These are phyloP conservation scores for Pestalotiopsis sp. DNA, from an alignment of 2,329 filamentous ascomycete species.

Conservation along the genomic window DNA sequence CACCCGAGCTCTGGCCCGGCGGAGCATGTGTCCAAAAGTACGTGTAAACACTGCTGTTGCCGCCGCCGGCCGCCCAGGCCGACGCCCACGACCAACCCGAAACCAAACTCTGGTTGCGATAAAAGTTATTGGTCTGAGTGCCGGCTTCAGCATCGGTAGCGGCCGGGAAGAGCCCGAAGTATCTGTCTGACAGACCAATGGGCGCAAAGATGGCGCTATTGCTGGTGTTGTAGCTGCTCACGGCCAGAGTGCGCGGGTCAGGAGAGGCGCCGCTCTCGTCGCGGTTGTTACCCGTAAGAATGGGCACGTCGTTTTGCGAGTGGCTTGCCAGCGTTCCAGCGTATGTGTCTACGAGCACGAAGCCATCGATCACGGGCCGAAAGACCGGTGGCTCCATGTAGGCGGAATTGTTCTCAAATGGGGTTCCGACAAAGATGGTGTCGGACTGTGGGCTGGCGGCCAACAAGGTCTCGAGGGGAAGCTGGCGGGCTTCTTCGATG, in stretches of 20 bases:
- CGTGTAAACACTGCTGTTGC: constrained; percentile 27
- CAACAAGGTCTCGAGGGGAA: constrained; percentile 21
- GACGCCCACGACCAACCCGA: constrained; percentile 29
- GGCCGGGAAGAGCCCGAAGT: constrained; percentile 29
- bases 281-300: constrained; percentile 34
- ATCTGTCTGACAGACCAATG: constrained; percentile 18
- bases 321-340: constrained; percentile 17
- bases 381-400: constrained; percentile 28
- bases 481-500: constrained; percentile 23
- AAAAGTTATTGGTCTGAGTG: constrained; percentile 26
- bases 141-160: constrained; percentile 23
- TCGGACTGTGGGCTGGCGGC: constrained; percentile 21
- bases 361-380: constrained; percentile 32
- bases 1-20: constrained; percentile 24
- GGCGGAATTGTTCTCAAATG: constrained; percentile 23
- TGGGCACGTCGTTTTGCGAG: constrained; percentile 26
- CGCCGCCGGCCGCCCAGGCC: constrained; percentile 27
- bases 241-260: constrained; percentile 13
- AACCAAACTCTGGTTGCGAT: constrained; percentile 26
- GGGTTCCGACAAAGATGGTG: constrained; percentile 26
- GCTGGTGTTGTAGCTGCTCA: constrained; percentile 20
- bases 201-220: constrained; percentile 23
- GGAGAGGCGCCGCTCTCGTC: constrained; percentile 25
- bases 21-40: constrained; percentile 35
- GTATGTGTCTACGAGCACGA: constrained; percentile 29